Percentiles rank a stretch among this genome's conserved stretches.
phyloP scores from a whole-genome alignment of 768 basidiomycete species.

The Suillus occidentalis region DNA sequence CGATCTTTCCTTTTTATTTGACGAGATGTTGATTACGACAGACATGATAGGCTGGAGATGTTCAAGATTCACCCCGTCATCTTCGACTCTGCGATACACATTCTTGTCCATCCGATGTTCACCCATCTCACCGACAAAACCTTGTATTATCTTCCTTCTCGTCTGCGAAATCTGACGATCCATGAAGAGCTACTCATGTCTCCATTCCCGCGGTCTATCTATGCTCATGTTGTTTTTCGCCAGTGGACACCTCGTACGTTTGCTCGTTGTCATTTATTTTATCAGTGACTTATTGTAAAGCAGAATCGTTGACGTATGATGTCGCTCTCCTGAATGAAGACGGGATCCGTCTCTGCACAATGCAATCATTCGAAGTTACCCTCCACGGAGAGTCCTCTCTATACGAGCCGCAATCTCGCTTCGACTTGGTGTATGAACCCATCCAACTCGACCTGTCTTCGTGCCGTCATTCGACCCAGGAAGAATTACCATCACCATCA shows the following conservation, averaged over 20 bases:
- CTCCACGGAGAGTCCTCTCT: not conserved
- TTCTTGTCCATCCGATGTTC: constrained; percentile 4
- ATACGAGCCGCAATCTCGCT: not conserved
- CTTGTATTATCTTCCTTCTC: constrained; percentile 8
- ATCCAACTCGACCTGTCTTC: not conserved
- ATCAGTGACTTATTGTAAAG: not conserved
- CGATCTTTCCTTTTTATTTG: not conserved
- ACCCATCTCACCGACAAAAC: not conserved
- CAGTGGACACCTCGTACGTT: constrained; percentile 7
- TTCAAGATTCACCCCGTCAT: constrained; percentile 5
- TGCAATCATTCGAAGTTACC: constrained; percentile 3
- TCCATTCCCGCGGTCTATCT: not conserved
- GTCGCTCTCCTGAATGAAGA: not conserved
- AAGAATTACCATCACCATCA: not conserved
- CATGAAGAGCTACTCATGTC: not conserved
- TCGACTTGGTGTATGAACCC: not conserved
- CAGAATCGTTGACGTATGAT: not conserved
- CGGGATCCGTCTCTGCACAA: not conserved
- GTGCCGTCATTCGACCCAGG: not conserved
- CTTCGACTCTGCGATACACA: constrained; percentile 4
- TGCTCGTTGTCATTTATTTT: too few relatives aligned
- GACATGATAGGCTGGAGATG: not conserved
- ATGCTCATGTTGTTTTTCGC: constrained; percentile 2
- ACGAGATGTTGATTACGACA: not conserved
- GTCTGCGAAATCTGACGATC: not conserved